Percentiles rank a stretch among this genome's conserved stretches.
Evolutionary conservation across 805 yeast species (phyloP).

Genomic region (Metschnikowia drakensbergensis): DNA sequence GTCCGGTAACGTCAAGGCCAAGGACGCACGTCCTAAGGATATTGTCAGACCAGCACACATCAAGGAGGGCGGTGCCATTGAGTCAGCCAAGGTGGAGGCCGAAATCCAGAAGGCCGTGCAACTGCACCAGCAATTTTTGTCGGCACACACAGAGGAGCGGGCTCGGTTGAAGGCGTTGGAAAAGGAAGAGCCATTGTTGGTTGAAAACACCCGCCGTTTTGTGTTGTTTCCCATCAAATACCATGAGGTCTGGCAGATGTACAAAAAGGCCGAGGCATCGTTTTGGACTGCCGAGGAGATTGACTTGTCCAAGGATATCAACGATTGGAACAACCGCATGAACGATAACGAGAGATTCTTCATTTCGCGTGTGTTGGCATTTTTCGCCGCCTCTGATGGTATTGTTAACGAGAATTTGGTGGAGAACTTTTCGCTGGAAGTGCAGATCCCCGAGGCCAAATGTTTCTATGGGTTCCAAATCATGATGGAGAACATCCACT

Average conservation of each 20-base stretch:
- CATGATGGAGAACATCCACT: conserved; percentile 99
- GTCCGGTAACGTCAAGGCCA: conserved; percentile 10
- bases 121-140: conserved; percentile 53
- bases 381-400: conserved; percentile 98
- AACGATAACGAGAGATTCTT: conserved; percentile 91
- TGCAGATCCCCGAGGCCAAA: conserved; percentile 95
- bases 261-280: conserved; percentile 98
- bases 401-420: conserved; percentile 96
- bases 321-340: conserved; percentile 89
- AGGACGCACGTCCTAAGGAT: conserved; percentile 18
- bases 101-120: conserved; percentile 26
- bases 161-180: conserved; percentile 69
- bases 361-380: conserved; percentile 89
- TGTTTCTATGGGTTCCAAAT: conserved; percentile 99
- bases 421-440: conserved; percentile 96
- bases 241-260: conserved; percentile 98
- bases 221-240: conserved; percentile 95
- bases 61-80: conserved; percentile 20
- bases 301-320: conserved; percentile 85
- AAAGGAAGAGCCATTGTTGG: conserved; percentile 82
- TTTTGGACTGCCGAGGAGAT: conserved; percentile 99
- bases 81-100: conserved; percentile 21
- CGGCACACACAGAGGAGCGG: conserved; percentile 65
- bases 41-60: conserved; percentile 18
- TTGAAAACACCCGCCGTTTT: conserved; percentile 82